phyloP scores from a whole-genome alignment of 2,329 filamentous ascomycete species.

The Claviceps lovelessii region DNA sequence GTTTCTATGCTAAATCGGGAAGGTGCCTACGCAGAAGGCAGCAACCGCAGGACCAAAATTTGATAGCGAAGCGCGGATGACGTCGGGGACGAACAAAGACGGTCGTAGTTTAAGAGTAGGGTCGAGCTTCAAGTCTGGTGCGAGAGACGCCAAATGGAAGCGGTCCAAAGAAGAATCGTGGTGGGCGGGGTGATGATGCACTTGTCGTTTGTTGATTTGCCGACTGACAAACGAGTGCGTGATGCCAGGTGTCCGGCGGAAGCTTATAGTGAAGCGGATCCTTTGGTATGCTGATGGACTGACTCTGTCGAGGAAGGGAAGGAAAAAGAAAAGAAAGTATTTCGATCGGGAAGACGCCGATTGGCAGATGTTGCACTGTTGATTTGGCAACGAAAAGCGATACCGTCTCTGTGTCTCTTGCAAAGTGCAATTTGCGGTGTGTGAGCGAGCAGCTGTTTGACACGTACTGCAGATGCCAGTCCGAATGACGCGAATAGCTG shows the following conservation, averaged over 20 bases:
- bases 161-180: neutral
- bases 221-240: neutral
- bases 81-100: neutral
- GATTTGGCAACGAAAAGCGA: slow-evolving; percentile 1
- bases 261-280: neutral
- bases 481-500: slow-evolving; percentile 2
- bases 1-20: slow-evolving; percentile 6
- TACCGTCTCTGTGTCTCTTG: neutral
- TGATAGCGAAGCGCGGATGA: neutral
- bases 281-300: neutral
- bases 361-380: neutral
- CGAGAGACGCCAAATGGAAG: neutral
- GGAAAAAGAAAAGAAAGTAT: neutral
- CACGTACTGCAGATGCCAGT: slow-evolving; percentile 9
- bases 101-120: too few relatives aligned
- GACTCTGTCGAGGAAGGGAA: neutral
- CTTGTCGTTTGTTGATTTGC: neutral
- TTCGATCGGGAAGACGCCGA: neutral
- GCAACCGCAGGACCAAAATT: neutral
- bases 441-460: neutral
- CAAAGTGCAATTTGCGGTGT: neutral
- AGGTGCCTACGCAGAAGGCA: slow-evolving; percentile 5
- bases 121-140: neutral
- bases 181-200: neutral
- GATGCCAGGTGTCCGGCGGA: neutral